Conservation (phyloP, 441 rosid genomes). For the Theobroma grandiflorum region DNA sequence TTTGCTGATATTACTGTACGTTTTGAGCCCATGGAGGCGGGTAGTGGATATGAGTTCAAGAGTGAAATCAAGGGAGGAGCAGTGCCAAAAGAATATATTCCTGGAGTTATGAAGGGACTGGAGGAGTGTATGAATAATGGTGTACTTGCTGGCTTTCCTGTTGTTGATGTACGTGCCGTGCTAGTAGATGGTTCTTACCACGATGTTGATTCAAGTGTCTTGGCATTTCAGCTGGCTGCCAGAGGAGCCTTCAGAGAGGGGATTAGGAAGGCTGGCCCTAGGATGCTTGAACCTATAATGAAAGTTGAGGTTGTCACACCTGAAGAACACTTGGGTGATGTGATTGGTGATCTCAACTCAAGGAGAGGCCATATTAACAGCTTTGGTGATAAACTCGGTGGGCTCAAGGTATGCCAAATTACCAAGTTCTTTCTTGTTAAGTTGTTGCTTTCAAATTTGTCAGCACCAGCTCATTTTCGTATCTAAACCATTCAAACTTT, state of each 20-base stretch:
- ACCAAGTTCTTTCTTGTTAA: background rate
- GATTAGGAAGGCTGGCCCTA: conserved; percentile 79
- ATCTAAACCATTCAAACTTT: background rate
- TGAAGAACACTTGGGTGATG: conserved; percentile 95
- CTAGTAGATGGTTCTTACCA: conserved; percentile 92
- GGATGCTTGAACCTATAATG: conserved; percentile 95
- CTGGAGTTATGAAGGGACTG: conserved; percentile 94
- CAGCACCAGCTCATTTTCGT: background rate
- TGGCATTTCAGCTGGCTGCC: conserved; percentile 96
- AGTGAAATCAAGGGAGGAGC: conserved; percentile 98
- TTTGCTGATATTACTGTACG: conserved; percentile 91
- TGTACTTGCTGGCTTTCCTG: conserved; percentile 91
- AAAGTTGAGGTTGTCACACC: conserved; percentile 96
- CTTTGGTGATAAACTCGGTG: conserved; percentile 95
- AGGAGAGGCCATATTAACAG: conserved; percentile 96
- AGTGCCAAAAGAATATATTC: conserved; percentile 85
- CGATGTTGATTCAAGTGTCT: conserved; percentile 91
- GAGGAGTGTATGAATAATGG: conserved; percentile 92
- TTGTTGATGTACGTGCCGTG: conserved; percentile 86
- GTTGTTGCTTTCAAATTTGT: background rate
- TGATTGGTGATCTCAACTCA: conserved; percentile 93
- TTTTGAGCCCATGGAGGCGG: conserved; percentile 89
- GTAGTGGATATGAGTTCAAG: conserved; percentile 93
- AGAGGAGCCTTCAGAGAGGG: conserved; percentile 97
- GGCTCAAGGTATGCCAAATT: conserved; percentile 69